Base-by-base conservation (phyloP, 805 yeast species). In the Ogataea thermomethanolica region DNA sequence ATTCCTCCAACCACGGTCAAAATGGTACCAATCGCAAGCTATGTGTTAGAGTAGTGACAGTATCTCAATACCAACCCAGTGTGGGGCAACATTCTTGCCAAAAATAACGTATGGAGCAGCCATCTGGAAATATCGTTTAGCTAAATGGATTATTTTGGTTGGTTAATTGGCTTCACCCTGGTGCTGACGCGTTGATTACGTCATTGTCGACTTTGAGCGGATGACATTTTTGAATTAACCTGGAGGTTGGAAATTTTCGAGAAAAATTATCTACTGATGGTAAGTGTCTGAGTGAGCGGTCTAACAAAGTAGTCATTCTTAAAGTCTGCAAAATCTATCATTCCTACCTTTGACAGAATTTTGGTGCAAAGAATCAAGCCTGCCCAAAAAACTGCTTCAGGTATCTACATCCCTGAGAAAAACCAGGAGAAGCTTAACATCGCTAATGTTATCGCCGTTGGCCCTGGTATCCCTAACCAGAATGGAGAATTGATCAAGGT, bases 341-440 rank as follows among this genome's bases (percentile, higher is more conserved):
- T 83, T 53, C 99, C 99, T 50, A 79, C 95, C 55, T 75, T 93
- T 55, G 98, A 93, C 81, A 84, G 99, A 71, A 91, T 93, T 46
- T 79, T 93, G 49, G 96, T 93, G 80, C 97, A 90, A 73, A 85
- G 97, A 68, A 70, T 84, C 62, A 90, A 89, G 75, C 95, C 96
- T 44, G 83, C 87, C 61, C 75, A 90, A 51, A 78, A 89, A 73
- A 90, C 98, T 44, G 90, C 95, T 45, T 81, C 93, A 31, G 98
- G 98, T 59, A 78, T 90, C 60, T 86, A 79, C 70, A 83, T 90
- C 54, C 98, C 98, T 48, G 97, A 90, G 71, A 89, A 89, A 75
- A 90, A 91, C 73, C 95, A 84, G 56, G 91, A 87, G 65, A 93
- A 91, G 71, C 78, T 89, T 61, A 88, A 86, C 74, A 85, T 88